Evolutionary conservation across 1,284 basidiomycete species (phyloP), one percentile per base, ranked within the genome.

Genomic region (Apiotrichum montevideense): DNA sequence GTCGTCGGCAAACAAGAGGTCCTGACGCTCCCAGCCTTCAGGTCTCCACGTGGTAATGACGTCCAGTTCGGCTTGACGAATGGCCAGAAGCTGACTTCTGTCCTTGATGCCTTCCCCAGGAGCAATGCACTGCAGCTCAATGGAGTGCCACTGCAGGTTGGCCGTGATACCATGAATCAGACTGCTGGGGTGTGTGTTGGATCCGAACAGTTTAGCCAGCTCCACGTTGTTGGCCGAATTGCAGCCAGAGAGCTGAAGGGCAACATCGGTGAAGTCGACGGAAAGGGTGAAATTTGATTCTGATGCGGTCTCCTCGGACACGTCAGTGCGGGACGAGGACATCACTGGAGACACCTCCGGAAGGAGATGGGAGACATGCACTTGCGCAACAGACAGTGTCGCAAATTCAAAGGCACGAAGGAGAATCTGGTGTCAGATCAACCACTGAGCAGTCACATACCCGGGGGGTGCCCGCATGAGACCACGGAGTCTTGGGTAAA

Each of bases 41-140:
- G 72, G 73, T 39, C 67, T 46, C 72, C 74, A 75, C 0, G 70
- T 70, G 0, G 69, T 67, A 21, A 73, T 58, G 0, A 70, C 68
- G 40, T 68, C 66, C 21, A 73, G 55, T 11, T 69, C 63, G 3
- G 69, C 68, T 44, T 65, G 60, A 0, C 66, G 63, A 33, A 75
- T 60, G 1, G 66, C 64, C 8, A 72, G 32, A 4, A 75, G 60
- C 46, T 71, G 67, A 10, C 51, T 58, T 48, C 64, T 64, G 37
- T 72, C 68, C 35, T 64, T 46, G 9, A 13, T 15, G 11, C 46
- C 50, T 33, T 73, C 69, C 1, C 65, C 65, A 0, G 69, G 68
- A 0, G 66, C 65, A 29, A 71, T 51, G 55, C 69, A 71, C 14
- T 70, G 66, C 6, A 70, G 51, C 39, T 63, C 66, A 29, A 73